These are phyloP conservation scores for Ustilago bromivora DNA, from an alignment of 1,284 basidiomycete genomes.

Conservation along the genomic window DNA sequence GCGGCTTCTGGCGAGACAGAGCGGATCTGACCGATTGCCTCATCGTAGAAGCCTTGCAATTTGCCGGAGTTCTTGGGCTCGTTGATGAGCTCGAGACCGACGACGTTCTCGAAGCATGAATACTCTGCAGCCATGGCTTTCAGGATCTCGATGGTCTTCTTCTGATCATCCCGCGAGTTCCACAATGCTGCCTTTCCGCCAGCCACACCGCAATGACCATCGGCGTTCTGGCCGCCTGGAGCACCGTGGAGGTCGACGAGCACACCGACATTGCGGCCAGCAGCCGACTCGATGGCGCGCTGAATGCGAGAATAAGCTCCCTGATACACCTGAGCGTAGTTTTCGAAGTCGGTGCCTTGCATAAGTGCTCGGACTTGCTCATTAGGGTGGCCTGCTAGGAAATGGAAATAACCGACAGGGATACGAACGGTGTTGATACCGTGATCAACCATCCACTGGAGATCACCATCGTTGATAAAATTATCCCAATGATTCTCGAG, in stretches of 20 bases:
- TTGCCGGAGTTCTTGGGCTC: constrained; percentile 76
- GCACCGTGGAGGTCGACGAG: constrained; percentile 77
- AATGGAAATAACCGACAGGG: constrained; percentile 79
- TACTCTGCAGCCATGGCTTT: constrained; percentile 72
- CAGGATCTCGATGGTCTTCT: constrained; percentile 74
- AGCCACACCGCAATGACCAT: constrained; percentile 68
- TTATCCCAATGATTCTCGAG: constrained; percentile 84
- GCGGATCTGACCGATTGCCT: constrained; percentile 76
- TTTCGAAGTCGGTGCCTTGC: constrained; percentile 79
- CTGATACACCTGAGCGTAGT: constrained; percentile 75
- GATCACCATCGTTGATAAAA: constrained; percentile 68
- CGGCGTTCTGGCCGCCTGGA: constrained; percentile 74
- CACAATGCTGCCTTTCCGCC: constrained; percentile 58
- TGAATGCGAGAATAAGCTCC: constrained; percentile 81
- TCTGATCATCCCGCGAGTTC: constrained; percentile 69
- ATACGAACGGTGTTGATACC: constrained; percentile 87
- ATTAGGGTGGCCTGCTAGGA: constrained; percentile 81
- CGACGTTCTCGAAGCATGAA: constrained; percentile 75
- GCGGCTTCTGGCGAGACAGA: constrained; percentile 35
- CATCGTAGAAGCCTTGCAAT: constrained; percentile 65
- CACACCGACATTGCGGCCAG: constrained; percentile 79
- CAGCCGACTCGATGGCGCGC: constrained; percentile 77
- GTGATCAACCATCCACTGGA: constrained; percentile 77
- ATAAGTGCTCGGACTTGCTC: constrained; percentile 73
- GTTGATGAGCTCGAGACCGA: constrained; percentile 86